Percentiles rank a stretch among this genome's conserved stretches.
Evolutionary conservation across 176 grass and related monocot genomes (phyloP).

Genomic region (Panicum miliaceum): DNA sequence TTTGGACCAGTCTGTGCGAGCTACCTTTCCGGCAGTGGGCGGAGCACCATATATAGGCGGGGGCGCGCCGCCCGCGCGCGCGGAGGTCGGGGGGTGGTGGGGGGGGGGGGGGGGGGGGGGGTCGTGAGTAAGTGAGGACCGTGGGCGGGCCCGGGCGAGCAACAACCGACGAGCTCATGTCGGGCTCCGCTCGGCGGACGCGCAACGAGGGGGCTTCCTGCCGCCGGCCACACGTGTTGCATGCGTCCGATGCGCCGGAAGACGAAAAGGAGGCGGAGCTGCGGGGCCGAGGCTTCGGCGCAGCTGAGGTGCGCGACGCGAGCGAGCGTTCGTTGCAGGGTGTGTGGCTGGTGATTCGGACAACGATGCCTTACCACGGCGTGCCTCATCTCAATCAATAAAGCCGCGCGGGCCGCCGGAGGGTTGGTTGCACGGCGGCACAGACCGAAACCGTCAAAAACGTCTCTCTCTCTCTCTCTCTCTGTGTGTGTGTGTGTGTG

Average conservation of each 20-base stretch:
- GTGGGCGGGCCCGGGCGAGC: no score
- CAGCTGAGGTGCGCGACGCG: slow-evolving; percentile 4
- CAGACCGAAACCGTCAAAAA: no score
- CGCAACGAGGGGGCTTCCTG: background rate
- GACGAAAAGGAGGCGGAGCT: background rate
- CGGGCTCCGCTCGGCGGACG: background rate
- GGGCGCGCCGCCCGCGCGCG: background rate
- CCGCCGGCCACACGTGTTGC: slow-evolving; percentile 51
- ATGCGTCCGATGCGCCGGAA: background rate
- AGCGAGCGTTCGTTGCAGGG: no score
- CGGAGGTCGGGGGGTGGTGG: no score
- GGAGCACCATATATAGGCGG: slow-evolving; percentile 34
- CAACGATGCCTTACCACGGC: slow-evolving; percentile 39
- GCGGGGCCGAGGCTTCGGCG: slow-evolving; percentile 36
- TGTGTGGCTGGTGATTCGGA: slow-evolving; percentile 41
- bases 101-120: no score
- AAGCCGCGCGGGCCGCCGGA: background rate
- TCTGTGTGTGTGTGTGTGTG: no score
- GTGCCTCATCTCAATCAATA: background rate
- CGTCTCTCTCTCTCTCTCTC: no score
- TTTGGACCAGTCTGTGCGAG: slow-evolving; percentile 1
- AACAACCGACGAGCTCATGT: background rate
- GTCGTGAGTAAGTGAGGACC: background rate
- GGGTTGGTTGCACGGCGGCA: no score
- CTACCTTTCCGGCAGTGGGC: background rate